Percentiles rank a stretch among this genome's conserved stretches.
phyloP scores from a whole-genome alignment of 345 rosid genomes.

The Ceriops tagal region DNA sequence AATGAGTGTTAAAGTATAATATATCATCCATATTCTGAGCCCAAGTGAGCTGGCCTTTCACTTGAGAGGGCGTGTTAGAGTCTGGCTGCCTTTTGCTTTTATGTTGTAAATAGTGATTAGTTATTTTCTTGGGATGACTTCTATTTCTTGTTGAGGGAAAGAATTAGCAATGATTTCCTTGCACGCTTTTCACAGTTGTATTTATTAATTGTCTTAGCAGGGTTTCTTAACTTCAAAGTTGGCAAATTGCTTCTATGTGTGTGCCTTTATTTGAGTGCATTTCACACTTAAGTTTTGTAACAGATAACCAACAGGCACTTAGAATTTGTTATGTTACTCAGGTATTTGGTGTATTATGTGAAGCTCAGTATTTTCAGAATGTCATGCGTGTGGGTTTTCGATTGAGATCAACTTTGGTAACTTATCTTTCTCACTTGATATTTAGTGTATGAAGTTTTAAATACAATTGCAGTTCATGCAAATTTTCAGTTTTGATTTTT shows the following conservation, averaged over 20 bases:
- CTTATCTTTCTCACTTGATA: constrained; percentile 17
- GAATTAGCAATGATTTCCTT: too few species aligned
- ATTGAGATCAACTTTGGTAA: constrained; percentile 88
- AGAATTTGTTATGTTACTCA: constrained; percentile 35
- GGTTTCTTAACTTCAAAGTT: too few species aligned
- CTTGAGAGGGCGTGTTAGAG: not conserved
- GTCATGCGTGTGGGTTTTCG: constrained; percentile 98
- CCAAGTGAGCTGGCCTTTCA: too few species aligned
- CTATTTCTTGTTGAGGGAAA: too few species aligned
- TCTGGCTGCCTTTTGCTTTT: not conserved
- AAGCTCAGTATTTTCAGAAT: constrained; percentile 98
- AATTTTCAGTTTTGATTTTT: not conserved
- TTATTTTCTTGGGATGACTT: too few species aligned
- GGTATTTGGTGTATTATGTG: constrained; percentile 84
- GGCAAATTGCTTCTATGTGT: not conserved
- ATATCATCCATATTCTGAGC: too few species aligned
- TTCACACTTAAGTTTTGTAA: not conserved
- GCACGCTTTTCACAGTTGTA: too few species aligned
- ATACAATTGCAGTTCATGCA: not conserved
- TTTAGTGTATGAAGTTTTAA: not conserved
- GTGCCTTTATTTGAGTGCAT: constrained; percentile 1
- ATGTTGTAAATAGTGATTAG: not conserved
- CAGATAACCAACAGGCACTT: not conserved
- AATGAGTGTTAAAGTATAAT: not conserved
- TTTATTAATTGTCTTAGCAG: too few species aligned